A percentile compares a stretch with the other conserved stretches of the same genome.
These are phyloP conservation scores for Crithidia sp. DNA, from an alignment of 208 protist genomes.

Conservation along the genomic window DNA sequence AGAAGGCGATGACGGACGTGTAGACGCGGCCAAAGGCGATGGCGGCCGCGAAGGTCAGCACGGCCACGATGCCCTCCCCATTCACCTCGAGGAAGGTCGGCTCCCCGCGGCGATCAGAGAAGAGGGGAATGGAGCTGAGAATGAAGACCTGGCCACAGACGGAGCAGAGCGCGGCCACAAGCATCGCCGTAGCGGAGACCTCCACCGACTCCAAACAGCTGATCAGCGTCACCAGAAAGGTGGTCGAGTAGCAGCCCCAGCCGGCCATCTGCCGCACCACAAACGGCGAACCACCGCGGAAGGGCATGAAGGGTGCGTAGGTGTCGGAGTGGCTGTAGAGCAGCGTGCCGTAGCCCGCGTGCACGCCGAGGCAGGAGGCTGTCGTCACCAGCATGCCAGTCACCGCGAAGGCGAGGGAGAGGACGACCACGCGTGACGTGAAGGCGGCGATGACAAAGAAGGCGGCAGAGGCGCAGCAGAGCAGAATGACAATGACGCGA, in stretches of 20 bases:
- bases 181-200: conserved; percentile 41
- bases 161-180: conserved; percentile 57
- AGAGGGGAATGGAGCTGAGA: conserved; percentile 68
- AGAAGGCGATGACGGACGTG: conserved; percentile 45
- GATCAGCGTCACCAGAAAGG: conserved; percentile 67
- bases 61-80: conserved; percentile 75
- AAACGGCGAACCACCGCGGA: conserved; percentile 70
- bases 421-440: conserved; percentile 37
- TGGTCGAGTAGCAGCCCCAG: conserved; percentile 60
- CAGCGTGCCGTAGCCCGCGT: conserved; percentile 75
- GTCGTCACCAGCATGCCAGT: conserved; percentile 63
- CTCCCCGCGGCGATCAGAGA: conserved; percentile 35
- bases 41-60: conserved; percentile 61
- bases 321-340: conserved; percentile 38
- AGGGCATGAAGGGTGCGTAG: conserved; percentile 79
- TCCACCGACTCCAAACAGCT: conserved; percentile 49
- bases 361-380: conserved; percentile 60
- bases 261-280: conserved; percentile 63
- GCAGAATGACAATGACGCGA: conserved; percentile 66
- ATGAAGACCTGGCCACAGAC: conserved; percentile 65
- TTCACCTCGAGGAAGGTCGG: conserved; percentile 76
- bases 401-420: conserved; percentile 57
- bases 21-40: conserved; percentile 69
- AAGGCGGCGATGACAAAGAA: conserved; percentile 73
- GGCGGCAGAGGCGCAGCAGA: conserved; percentile 56